These are phyloP conservation scores for Somion occarium DNA, from an alignment of 1,284 basidiomycete species.

Conservation along the genomic window DNA sequence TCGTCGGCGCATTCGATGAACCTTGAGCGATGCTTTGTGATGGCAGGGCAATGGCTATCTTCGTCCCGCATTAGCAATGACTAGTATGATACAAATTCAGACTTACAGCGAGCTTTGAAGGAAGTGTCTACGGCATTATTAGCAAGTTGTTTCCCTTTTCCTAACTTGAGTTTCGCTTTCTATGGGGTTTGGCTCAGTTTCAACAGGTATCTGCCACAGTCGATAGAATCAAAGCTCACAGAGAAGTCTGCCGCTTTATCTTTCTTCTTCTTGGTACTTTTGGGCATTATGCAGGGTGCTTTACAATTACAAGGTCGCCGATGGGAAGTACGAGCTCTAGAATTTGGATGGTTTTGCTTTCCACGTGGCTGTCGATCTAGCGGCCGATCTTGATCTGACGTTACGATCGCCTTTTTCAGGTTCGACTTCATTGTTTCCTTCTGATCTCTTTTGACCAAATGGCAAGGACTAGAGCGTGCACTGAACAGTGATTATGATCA, in stretches of 20 bases:
- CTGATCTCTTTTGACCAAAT: too few relatives aligned
- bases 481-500: too few relatives aligned
- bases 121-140: conserved; percentile 92
- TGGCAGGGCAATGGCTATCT: conserved; percentile 85
- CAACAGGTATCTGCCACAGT: conserved; percentile 4
- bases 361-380: too few relatives aligned
- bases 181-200: conserved; percentile 28
- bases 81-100: not conserved
- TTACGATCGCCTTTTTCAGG: too few relatives aligned
- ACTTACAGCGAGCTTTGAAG: conserved; percentile 86
- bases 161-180: conserved; percentile 96
- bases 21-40: conserved; percentile 68
- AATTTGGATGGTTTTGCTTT: too few relatives aligned
- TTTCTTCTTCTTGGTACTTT: conserved; percentile 81
- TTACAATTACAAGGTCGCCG: too few relatives aligned
- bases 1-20: conserved; percentile 58
- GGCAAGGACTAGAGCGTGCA: too few relatives aligned
- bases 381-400: too few relatives aligned
- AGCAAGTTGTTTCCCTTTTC: conserved; percentile 85
- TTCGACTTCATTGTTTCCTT: too few relatives aligned
- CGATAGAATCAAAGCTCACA: conserved; percentile 36
- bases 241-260: conserved; percentile 88
- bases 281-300: conserved; percentile 65
- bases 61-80: conserved; percentile 5
- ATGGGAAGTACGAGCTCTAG: too few relatives aligned